A percentile compares a stretch with the other conserved stretches of the same genome.
phyloP scores from a whole-genome alignment of 2,329 filamentous ascomycete species.

The Teratosphaeria gauchensis region DNA sequence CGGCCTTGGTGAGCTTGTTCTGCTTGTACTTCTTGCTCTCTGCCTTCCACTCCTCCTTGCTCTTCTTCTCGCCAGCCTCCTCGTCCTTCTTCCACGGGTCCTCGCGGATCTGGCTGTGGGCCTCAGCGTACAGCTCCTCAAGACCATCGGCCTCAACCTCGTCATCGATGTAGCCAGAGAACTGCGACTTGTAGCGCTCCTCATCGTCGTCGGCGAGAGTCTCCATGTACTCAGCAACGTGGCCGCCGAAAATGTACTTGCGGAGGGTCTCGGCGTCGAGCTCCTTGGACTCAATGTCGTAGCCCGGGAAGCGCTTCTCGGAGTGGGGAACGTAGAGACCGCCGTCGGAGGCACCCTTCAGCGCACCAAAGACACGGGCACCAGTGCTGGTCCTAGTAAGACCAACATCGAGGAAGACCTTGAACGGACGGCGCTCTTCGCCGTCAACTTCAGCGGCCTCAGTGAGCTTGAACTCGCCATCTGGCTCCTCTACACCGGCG shows the following conservation, averaged over 20 bases:
- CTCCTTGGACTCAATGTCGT: conserved; percentile 95
- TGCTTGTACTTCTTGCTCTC: conserved; percentile 85
- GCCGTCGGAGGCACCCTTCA: conserved; percentile 99
- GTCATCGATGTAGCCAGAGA: conserved; percentile 95
- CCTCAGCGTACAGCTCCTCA: conserved; percentile 83
- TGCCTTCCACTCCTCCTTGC: conserved; percentile 65
- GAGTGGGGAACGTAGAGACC: conserved; percentile 96
- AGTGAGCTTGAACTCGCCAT: conserved; percentile 92
- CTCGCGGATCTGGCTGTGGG: conserved; percentile 93
- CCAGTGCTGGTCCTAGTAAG: conserved; percentile 94
- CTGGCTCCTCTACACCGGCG: conserved; percentile 88
- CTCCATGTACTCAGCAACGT: conserved; percentile 99
- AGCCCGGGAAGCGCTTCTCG: conserved; percentile 99
- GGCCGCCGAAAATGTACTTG: conserved; percentile 98
- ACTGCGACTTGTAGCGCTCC: conserved; percentile 98
- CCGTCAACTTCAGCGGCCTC: conserved; percentile 87
- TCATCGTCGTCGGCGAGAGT: conserved; percentile 97
- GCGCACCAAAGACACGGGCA: conserved; percentile 96
- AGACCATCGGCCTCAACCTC: conserved; percentile 93
- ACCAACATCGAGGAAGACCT: conserved; percentile 97
- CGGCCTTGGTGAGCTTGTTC: conserved; percentile 67
- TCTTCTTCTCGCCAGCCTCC: conserved; percentile 73
- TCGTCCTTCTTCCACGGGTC: conserved; percentile 93
- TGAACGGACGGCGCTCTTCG: conserved; percentile 90
- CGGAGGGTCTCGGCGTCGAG: conserved; percentile 92